Evolutionary conservation across 345 rosid species (phyloP).

Genomic region (Bruguiera sexangula): DNA sequence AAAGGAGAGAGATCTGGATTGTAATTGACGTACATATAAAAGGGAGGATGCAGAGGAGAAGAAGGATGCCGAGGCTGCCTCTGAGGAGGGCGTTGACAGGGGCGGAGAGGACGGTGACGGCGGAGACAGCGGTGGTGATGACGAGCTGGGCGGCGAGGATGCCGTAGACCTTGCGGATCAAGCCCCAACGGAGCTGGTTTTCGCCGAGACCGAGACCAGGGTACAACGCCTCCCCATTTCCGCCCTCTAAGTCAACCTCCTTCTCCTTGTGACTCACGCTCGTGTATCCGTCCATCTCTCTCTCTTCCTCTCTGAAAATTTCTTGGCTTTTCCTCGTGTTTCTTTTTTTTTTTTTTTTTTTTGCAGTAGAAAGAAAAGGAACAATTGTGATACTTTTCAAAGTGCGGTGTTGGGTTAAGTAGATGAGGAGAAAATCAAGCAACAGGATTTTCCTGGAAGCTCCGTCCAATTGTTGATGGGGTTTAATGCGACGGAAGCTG

Average conservation of each 20-base stretch:
- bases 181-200: conserved; percentile 90
- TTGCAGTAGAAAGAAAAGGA: background rate
- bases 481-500: background rate
- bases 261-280: conserved; percentile 38
- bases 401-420: too few relatives aligned
- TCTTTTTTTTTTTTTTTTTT: background rate
- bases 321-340: background rate
- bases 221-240: conserved; percentile 57
- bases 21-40: conserved; percentile 53
- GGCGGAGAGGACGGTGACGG: conserved; percentile 58
- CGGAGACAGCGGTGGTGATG: conserved; percentile 75
- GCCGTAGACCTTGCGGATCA: conserved; percentile 88
- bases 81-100: conserved; percentile 65
- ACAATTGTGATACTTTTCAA: background rate
- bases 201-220: conserved; percentile 82
- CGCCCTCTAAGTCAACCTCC: conserved; percentile 56
- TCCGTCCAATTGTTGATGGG: background rate
- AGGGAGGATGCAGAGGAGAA: conserved; percentile 69
- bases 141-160: conserved; percentile 78
- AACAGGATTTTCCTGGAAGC: too few relatives aligned
- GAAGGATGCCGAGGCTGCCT: conserved; percentile 67
- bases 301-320: conserved; percentile 5
- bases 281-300: conserved; percentile 54
- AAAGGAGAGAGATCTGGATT: conserved; percentile 5
- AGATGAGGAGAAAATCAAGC: too few relatives aligned